A percentile compares a stretch with the other conserved stretches of the same genome.
These are phyloP conservation scores for Microsporum canis DNA, from an alignment of 2,329 filamentous ascomycete genomes.

Conservation along the genomic window DNA sequence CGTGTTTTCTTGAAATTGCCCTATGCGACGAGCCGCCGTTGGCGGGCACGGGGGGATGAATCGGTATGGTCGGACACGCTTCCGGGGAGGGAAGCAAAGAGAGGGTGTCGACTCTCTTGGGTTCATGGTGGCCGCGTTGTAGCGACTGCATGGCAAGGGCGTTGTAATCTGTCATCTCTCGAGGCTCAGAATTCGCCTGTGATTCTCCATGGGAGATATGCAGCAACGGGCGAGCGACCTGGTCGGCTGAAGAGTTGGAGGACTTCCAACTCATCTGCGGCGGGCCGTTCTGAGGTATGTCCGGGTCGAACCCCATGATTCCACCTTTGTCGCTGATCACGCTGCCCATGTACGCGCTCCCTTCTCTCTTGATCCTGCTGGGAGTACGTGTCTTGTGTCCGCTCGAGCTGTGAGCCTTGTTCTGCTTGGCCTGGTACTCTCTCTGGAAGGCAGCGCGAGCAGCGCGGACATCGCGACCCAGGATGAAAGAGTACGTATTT, in stretches of 20 bases:
- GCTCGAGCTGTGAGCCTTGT: conserved; percentile 37
- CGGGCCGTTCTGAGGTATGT: conserved; percentile 31
- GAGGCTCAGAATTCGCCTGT: conserved; percentile 8
- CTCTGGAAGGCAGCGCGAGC: conserved; percentile 37
- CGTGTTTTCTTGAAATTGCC: conserved; percentile 51
- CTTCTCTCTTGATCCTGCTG: conserved; percentile 35
- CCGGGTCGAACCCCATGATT: conserved; percentile 41
- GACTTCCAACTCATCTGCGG: conserved; percentile 37
- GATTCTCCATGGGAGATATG: conserved; percentile 14
- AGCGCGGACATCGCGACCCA: conserved; percentile 50
- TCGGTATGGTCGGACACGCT: conserved; percentile 47
- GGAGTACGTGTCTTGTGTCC: conserved; percentile 35
- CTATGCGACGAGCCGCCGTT: conserved; percentile 42
- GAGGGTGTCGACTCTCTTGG: conserved; percentile 37
- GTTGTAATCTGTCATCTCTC: conserved; percentile 33
- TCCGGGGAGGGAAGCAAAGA: conserved; percentile 41
- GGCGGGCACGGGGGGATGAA: conserved; percentile 44
- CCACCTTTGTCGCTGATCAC: conserved; percentile 47
- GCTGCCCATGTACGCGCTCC: conserved; percentile 37
- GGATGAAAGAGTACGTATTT: conserved; percentile 50
- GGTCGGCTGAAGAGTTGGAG: conserved; percentile 35
- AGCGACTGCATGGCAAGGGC: conserved; percentile 37
- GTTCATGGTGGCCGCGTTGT: conserved; percentile 8
- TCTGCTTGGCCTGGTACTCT: conserved; percentile 34
- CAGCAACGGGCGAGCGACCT: conserved; percentile 22